These are phyloP conservation scores for Nitzschia putrida DNA, from an alignment of 108 stramenopile genomes.

Conservation along the genomic window DNA sequence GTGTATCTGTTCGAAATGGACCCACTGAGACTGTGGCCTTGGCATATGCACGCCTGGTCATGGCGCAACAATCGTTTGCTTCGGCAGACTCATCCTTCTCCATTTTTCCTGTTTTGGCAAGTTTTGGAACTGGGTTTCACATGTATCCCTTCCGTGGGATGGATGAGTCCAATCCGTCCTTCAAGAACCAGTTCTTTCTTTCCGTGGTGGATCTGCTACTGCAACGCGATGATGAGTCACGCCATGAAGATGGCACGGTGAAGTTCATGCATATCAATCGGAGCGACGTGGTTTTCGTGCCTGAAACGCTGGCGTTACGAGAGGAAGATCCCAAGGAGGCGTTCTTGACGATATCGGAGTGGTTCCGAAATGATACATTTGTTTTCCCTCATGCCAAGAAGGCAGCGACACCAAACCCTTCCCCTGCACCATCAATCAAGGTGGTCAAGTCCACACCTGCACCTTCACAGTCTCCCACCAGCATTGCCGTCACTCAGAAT, in stretches of 20 bases:
- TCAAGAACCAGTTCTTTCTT: background rate
- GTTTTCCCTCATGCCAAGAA: background rate
- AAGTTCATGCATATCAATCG: background rate
- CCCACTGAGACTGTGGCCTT: slow-evolving; percentile 33
- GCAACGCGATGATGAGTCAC: background rate
- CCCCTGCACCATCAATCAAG: no score
- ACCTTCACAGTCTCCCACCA: no score
- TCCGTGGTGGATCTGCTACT: background rate
- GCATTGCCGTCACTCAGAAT: no score
- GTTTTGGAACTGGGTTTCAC: background rate
- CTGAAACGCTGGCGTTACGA: background rate
- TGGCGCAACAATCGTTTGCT: slow-evolving; percentile 30
- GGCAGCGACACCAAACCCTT: no score
- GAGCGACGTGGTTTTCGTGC: background rate
- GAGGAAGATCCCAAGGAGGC: background rate
- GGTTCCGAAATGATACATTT: background rate
- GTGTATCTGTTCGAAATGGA: slow-evolving; percentile 34
- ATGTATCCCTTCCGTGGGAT: background rate
- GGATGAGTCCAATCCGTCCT: background rate
- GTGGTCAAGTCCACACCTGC: no score
- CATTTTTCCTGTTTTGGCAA: slow-evolving; percentile 5
- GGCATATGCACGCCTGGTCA: slow-evolving; percentile 37
- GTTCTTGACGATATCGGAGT: background rate
- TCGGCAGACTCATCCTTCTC: slow-evolving; percentile 8
- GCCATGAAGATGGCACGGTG: background rate